Conservation (phyloP, 306 rosid genomes). For the Spatholobus suberectus region DNA sequence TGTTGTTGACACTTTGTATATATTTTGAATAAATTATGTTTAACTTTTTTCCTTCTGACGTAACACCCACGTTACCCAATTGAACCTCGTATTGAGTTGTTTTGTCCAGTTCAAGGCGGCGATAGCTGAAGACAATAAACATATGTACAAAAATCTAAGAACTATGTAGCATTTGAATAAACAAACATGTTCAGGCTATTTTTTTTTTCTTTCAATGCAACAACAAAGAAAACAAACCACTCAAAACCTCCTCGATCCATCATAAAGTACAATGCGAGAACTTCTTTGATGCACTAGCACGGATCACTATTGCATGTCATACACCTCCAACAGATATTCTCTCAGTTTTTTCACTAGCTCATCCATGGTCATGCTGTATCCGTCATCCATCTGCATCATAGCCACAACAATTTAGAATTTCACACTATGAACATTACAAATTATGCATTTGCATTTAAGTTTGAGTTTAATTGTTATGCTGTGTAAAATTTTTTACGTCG, state of each 20-base stretch:
- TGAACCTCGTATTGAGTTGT: too few species aligned
- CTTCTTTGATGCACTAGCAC: slow-evolving; percentile 1
- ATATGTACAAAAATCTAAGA: background rate
- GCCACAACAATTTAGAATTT: slow-evolving; percentile 5
- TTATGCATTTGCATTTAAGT: slow-evolving; percentile 2
- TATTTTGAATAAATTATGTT: too few species aligned
- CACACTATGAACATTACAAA: background rate
- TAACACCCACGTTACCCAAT: too few species aligned
- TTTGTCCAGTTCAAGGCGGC: too few species aligned
- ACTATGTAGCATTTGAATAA: background rate
- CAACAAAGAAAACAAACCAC: background rate
- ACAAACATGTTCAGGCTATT: background rate
- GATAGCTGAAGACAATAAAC: too few species aligned
- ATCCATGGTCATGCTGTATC: background rate
- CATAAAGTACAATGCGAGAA: background rate
- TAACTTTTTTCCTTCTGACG: too few species aligned
- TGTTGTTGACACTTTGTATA: too few species aligned
- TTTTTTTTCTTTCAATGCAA: background rate
- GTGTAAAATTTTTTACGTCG: too few species aligned
- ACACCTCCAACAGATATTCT: background rate
- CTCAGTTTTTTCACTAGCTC: background rate
- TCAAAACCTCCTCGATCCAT: background rate
- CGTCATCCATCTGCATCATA: slow-evolving; percentile 1
- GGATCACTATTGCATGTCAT: background rate
- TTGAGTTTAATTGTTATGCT: too few species aligned